Evolutionary conservation across 768 basidiomycete genomes (phyloP).

Genomic region (Tephrocybe rancida): DNA sequence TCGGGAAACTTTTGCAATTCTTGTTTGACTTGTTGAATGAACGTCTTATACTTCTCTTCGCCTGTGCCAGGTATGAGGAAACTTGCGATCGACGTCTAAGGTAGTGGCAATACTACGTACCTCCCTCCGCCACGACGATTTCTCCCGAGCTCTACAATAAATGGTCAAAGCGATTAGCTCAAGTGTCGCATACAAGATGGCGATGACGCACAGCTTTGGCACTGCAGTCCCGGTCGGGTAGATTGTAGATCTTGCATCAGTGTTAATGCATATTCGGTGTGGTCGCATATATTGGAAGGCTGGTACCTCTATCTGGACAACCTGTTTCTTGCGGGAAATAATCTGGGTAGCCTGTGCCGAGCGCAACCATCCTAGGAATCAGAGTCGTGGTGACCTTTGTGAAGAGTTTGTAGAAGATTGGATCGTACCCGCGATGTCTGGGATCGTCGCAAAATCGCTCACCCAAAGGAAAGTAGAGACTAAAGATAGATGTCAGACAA

Average conservation of each 20-base stretch:
- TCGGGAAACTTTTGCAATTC: slow-evolving; percentile 2
- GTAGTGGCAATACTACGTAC: background rate
- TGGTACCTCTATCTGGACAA: slow-evolving; percentile 29
- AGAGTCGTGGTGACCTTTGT: background rate
- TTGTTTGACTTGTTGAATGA: slow-evolving; percentile 18
- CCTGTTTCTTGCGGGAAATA: slow-evolving; percentile 17
- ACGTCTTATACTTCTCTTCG: slow-evolving; percentile 30
- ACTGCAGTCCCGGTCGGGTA: slow-evolving; percentile 37
- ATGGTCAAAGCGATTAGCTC: background rate
- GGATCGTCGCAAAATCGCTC: background rate
- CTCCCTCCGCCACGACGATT: slow-evolving; percentile 27
- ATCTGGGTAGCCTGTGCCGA: slow-evolving; percentile 4
- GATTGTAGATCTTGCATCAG: slow-evolving; percentile 22
- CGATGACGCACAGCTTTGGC: slow-evolving; percentile 28
- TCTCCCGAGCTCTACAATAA: slow-evolving; percentile 24
- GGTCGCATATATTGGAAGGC: background rate
- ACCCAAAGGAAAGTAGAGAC: slow-evolving; percentile 10
- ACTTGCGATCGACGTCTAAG: background rate
- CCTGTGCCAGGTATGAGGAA: slow-evolving; percentile 3
- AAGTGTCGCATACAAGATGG: background rate
- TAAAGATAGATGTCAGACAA: too few relatives aligned
- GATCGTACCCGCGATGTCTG: background rate
- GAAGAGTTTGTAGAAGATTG: background rate
- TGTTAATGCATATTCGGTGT: background rate
- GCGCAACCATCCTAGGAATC: background rate